A percentile compares a stretch with the other conserved stretches of the same genome.
Conservation (phyloP, 495 filamentous ascomycete species). For the Penicillium longicatenatum region DNA sequence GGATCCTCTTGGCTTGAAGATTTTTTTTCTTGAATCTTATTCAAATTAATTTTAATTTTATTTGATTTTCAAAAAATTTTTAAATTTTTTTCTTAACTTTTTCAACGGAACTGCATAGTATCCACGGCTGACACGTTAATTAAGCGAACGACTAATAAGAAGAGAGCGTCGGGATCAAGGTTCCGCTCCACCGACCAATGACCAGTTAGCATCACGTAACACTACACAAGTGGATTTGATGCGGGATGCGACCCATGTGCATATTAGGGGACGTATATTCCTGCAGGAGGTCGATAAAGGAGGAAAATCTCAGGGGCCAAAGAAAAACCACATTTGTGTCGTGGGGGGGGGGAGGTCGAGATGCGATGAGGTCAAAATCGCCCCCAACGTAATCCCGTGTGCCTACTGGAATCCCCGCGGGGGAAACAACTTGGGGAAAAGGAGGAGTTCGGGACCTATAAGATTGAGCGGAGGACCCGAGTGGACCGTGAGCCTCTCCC, state of each 20-base stretch:
- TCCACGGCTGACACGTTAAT: constrained; percentile 5
- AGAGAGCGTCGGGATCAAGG: constrained; percentile 3
- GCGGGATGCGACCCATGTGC: not conserved
- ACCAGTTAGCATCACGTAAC: constrained; percentile 6
- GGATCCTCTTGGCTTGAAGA: not conserved
- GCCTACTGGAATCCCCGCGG: not conserved
- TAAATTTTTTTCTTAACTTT: not conserved
- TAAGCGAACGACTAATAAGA: constrained; percentile 7
- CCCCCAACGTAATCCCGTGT: constrained; percentile 3
- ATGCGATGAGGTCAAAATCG: not conserved
- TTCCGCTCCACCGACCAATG: constrained; percentile 5
- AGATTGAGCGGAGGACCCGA: not conserved
- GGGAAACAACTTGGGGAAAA: not conserved
- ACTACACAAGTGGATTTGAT: constrained; percentile 1
- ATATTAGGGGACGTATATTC: not conserved
- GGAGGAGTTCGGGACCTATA: not conserved
- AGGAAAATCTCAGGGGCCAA: not conserved
- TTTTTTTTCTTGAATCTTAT: not conserved
- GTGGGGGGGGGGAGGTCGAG: not conserved
- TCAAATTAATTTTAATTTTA: not conserved
- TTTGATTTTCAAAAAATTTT: not conserved
- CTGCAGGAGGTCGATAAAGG: not conserved
- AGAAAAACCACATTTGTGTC: not conserved
- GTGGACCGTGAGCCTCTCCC: not conserved
- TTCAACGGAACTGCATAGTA: not conserved